Base-by-base conservation (phyloP, 306 rosid species). In the Argentina anserina region DNA sequence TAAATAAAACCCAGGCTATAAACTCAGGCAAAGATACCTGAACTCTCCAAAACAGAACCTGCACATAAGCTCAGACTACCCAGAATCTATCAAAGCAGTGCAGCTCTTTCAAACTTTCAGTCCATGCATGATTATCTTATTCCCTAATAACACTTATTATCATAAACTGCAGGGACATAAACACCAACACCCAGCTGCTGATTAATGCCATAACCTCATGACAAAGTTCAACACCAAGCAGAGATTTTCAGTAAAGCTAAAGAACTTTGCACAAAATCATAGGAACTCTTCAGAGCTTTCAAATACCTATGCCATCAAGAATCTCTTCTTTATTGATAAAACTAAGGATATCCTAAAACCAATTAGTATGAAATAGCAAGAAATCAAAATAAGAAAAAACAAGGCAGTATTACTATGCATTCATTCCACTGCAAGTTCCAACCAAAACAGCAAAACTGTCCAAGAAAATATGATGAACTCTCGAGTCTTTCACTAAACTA, bases 231-330 rank as follows among this genome's bases (percentile, higher is more conserved):
- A 29, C 65, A 28, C 10, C 39, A 14, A 17, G 13, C 28, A 20
- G 56, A 60, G 31, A 34, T 17, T 31, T 34, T 25, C 36, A 25
- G 37, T 61, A 61, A 61, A 61, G 42, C 26, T 34, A 17, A 17
- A 9, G 39, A 62, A 62, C 43, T 36, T 33, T 34, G 41, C 9
- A n/a, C 25, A 7, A 18, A 34, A 15, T 34, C 3, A 34, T 34
- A 17, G 34, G 43, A 62, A 62, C 12, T 60, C 66, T 18, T 33
- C 23, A 60, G 40, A 52, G 18, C 11, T 62, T 15, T 62, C 26
- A 37, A 81, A 63, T 79, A 73, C 82, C 21, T 52, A 52, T 25
- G n/a, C 6, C 28, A 52, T 3, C 59, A 52, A 81, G 78, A 79
- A 77, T 79, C 62, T 82, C 26, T 9, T 10, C 61, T 11, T n/a